A percentile compares a stretch with the other conserved stretches of the same genome.
Evolutionary conservation across 2,329 filamentous ascomycete species (phyloP).

Genomic region (Phaeosphaeria sp.): DNA sequence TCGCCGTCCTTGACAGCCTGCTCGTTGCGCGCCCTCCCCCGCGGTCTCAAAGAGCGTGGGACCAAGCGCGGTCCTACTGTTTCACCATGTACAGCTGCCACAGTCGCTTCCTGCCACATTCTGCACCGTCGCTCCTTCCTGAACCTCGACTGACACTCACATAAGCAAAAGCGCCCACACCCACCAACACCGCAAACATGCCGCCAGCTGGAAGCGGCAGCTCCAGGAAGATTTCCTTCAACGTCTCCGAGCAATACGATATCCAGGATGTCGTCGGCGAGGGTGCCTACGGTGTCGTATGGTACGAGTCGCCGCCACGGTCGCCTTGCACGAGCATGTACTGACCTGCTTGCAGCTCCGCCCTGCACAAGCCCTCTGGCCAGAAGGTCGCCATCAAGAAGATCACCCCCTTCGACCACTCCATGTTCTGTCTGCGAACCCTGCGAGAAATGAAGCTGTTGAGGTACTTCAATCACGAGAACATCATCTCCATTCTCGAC

Average conservation of each 20-base stretch:
- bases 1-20: slow-evolving; percentile 5
- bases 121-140: slow-evolving; percentile 15
- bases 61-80: slow-evolving; percentile 29
- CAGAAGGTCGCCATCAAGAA: slow-evolving; percentile 99
- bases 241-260: slow-evolving; percentile 98
- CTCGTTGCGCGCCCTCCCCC: slow-evolving; percentile 8
- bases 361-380: slow-evolving; percentile 95
- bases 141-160: slow-evolving; percentile 24
- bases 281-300: slow-evolving; percentile 97
- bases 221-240: slow-evolving; percentile 97
- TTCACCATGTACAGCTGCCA: slow-evolving; percentile 30
- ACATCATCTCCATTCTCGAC: slow-evolving; percentile 99
- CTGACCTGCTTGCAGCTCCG: slow-evolving; percentile 69
- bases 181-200: slow-evolving; percentile 37
- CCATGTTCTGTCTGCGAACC: slow-evolving; percentile 97
- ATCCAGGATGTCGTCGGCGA: slow-evolving; percentile 99
- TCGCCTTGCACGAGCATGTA: background rate
- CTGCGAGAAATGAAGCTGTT: slow-evolving; percentile 99
- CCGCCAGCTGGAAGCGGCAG: slow-evolving; percentile 54
- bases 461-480: slow-evolving; percentile 99
- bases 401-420: slow-evolving; percentile 98
- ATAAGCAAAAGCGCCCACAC: slow-evolving; percentile 25
- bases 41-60: slow-evolving; percentile 32
- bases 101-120: slow-evolving; percentile 20
- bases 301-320: slow-evolving; percentile 65